A percentile compares a stretch with the other conserved stretches of the same genome.
Conservation (phyloP, 768 basidiomycete species). For the Mycena maculata region DNA sequence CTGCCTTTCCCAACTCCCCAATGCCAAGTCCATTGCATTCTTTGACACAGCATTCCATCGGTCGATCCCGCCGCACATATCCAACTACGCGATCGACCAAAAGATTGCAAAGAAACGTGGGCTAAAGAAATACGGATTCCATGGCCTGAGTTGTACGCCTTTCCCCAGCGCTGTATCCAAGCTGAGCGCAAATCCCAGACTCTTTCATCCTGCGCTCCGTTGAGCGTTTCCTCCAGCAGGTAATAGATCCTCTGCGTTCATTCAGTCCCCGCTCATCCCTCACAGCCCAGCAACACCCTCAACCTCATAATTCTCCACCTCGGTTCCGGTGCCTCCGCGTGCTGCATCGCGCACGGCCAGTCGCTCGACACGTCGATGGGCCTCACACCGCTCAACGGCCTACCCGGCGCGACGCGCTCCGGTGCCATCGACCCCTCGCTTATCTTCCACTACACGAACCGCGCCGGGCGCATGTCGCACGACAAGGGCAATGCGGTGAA, state of each 20-base stretch:
- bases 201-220: constrained; percentile 76
- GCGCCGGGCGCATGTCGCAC: constrained; percentile 65
- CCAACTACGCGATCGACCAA: constrained; percentile 83
- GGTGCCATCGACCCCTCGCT: constrained; percentile 88
- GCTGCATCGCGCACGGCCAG: constrained; percentile 76
- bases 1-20: constrained; percentile 70
- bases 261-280: neutral
- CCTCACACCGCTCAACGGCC: constrained; percentile 86
- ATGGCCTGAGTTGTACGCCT: constrained; percentile 79
- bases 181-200: constrained; percentile 51
- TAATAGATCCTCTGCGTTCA: constrained; percentile 20
- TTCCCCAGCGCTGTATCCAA: neutral
- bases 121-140: constrained; percentile 91
- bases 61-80: constrained; percentile 79
- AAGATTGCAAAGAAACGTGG: constrained; percentile 69
- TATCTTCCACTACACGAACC: constrained; percentile 84
- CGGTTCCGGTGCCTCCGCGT: constrained; percentile 90
- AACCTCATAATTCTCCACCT: constrained; percentile 89
- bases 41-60: constrained; percentile 92
- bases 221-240: constrained; percentile 68
- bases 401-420: constrained; percentile 90
- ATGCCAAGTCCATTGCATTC: constrained; percentile 80
- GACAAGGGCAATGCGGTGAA: constrained; percentile 57
- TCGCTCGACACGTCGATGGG: constrained; percentile 94
- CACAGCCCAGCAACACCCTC: constrained; percentile 56